phyloP scores from a whole-genome alignment of 129 eudicot genomes.

The Flaveria bidentis region DNA sequence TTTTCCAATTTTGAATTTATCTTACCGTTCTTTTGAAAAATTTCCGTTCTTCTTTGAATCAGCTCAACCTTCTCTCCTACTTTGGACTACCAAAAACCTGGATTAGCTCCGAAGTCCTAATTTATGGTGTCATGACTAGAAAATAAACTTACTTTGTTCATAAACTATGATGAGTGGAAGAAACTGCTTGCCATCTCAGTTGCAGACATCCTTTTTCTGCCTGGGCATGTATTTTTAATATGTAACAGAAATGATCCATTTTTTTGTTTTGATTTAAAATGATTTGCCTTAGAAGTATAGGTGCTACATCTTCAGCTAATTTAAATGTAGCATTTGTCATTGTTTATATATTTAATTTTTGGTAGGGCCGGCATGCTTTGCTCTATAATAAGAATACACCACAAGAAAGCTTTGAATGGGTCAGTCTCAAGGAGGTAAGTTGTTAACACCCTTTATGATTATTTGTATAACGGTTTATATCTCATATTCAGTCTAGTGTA shows the following conservation, averaged over 20 bases:
- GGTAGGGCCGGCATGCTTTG: slow-evolving; percentile 86
- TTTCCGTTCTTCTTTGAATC: no score
- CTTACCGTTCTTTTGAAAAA: no score
- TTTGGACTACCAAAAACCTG: no score
- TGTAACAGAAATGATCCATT: slow-evolving; percentile 9
- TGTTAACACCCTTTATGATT: slow-evolving; percentile 3
- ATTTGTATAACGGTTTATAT: neutral
- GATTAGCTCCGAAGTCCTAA: no score
- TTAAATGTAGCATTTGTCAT: slow-evolving; percentile 14
- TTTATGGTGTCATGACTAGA: no score
- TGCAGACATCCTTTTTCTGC: neutral
- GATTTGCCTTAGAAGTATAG: neutral
- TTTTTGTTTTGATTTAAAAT: neutral
- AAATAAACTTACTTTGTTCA: no score
- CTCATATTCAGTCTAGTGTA: slow-evolving; percentile 2
- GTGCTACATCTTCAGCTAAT: slow-evolving; percentile 14
- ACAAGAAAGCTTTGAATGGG: slow-evolving; percentile 83
- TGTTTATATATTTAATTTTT: slow-evolving; percentile 16
- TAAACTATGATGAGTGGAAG: no score
- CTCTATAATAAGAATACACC: slow-evolving; percentile 70
- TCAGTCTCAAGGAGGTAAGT: slow-evolving; percentile 78
- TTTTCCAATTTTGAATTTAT: no score
- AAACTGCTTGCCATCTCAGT: no score
- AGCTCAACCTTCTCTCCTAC: no score
- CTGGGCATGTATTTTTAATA: neutral